Conservation (phyloP, 441 rosid species). For the Gossypium trilobum region DNA sequence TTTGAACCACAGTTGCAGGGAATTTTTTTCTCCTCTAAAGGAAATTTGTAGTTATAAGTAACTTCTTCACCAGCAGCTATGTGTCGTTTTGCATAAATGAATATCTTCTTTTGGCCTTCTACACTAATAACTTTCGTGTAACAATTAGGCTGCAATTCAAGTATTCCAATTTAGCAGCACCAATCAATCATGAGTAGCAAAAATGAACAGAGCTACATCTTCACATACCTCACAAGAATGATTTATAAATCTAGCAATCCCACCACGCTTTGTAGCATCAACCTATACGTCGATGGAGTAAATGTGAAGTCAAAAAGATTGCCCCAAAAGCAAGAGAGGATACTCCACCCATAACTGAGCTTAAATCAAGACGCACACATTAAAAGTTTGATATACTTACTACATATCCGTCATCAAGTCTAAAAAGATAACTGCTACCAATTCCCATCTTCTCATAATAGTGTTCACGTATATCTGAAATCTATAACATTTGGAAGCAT, state of each 20-base stretch:
- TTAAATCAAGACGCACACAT: background rate
- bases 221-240: constrained; percentile 87
- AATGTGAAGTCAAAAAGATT: constrained; percentile 13
- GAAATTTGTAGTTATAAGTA: constrained; percentile 93
- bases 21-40: constrained; percentile 86
- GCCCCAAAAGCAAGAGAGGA: background rate
- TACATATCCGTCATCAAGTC: constrained; percentile 97
- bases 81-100: constrained; percentile 88
- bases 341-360: background rate
- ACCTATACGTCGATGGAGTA: constrained; percentile 38
- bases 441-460: constrained; percentile 96
- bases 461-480: constrained; percentile 90
- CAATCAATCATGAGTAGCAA: constrained; percentile 20
- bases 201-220: constrained; percentile 15
- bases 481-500: constrained; percentile 38
- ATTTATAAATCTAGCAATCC: constrained; percentile 95
- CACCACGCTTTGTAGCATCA: constrained; percentile 99
- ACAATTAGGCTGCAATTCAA: constrained; percentile 76
- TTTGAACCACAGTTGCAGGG: constrained; percentile 94
- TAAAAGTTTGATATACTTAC: constrained; percentile 35
- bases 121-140: constrained; percentile 92
- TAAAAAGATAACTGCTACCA: constrained; percentile 97
- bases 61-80: constrained; percentile 87
- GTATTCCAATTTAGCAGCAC: constrained; percentile 19
- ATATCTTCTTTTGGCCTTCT: constrained; percentile 87